These are phyloP conservation scores for Fusarium odoratissimum DNA, from an alignment of 2,329 filamentous ascomycete genomes.

Conservation along the genomic window DNA sequence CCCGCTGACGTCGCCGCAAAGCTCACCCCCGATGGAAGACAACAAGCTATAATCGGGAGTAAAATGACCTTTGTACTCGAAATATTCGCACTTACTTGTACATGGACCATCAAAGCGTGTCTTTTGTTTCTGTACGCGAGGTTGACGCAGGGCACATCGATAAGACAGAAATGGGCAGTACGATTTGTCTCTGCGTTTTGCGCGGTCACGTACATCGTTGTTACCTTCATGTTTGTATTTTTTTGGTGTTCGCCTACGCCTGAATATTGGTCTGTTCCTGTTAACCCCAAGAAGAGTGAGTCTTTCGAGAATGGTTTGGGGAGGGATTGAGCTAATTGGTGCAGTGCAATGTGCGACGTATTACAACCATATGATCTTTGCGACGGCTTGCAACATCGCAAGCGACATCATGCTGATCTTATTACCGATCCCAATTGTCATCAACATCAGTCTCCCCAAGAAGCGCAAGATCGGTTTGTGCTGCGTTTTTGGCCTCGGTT, in stretches of 20 bases:
- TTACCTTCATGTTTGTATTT: slow-evolving; percentile 62
- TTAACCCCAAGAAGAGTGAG: slow-evolving; percentile 35
- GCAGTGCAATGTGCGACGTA: slow-evolving; percentile 58
- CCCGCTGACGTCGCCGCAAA: slow-evolving; percentile 49
- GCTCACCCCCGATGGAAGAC: slow-evolving; percentile 58
- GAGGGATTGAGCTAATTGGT: slow-evolving; percentile 8
- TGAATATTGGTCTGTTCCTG: slow-evolving; percentile 64
- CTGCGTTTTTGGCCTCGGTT: slow-evolving; percentile 66
- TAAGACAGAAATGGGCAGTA: slow-evolving; percentile 53
- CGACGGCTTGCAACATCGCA: slow-evolving; percentile 60
- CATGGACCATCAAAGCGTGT: slow-evolving; percentile 66
- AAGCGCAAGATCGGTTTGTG: slow-evolving; percentile 64
- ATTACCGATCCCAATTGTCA: slow-evolving; percentile 59
- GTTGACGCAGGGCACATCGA: slow-evolving; percentile 55
- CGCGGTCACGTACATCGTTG: slow-evolving; percentile 58
- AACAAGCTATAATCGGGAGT: slow-evolving; percentile 60
- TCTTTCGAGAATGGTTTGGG: fast-evolving
- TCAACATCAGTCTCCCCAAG: slow-evolving; percentile 53
- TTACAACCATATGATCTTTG: slow-evolving; percentile 59
- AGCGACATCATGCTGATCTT: slow-evolving; percentile 58
- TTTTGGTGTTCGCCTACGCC: slow-evolving; percentile 65
- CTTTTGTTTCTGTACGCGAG: slow-evolving; percentile 64
- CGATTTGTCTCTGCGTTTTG: slow-evolving; percentile 58
- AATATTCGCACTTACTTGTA: slow-evolving; percentile 61
- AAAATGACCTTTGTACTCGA: slow-evolving; percentile 66